These are phyloP conservation scores for Rosa persica DNA, from an alignment of 306 rosid genomes.

Conservation along the genomic window DNA sequence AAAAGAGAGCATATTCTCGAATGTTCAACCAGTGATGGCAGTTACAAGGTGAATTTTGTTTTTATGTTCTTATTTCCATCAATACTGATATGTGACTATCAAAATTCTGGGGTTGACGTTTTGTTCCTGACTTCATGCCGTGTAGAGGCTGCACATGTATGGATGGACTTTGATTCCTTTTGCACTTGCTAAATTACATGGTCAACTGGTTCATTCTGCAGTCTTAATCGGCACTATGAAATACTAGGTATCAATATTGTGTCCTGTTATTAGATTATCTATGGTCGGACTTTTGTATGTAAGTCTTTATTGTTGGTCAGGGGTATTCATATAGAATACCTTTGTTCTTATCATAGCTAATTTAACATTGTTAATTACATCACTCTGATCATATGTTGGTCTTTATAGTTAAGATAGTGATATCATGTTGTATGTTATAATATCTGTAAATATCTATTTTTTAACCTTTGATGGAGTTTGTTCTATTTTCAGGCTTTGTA, in stretches of 20 bases:
- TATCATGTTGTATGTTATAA: not conserved
- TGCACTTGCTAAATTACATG: slow-evolving; percentile 13
- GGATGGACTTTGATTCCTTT: slow-evolving; percentile 8
- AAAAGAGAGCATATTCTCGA: slow-evolving; percentile 62
- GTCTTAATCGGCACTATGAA: slow-evolving; percentile 5
- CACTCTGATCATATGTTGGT: not conserved
- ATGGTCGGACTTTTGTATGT: not conserved
- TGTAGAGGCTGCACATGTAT: slow-evolving; percentile 16
- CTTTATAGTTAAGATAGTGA: not conserved
- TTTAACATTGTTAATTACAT: not conserved
- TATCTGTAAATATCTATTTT: not conserved
- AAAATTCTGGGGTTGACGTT: slow-evolving; percentile 3
- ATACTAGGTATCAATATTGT: slow-evolving; percentile 14
- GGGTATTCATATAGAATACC: not conserved
- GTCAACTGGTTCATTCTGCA: slow-evolving; percentile 17
- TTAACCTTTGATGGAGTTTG: not conserved
- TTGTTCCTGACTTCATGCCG: not conserved
- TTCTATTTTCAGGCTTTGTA: slow-evolving; percentile 15
- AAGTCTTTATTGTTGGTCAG: not conserved
- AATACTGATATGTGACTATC: not conserved
- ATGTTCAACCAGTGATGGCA: slow-evolving; percentile 56
- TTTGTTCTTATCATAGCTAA: not conserved
- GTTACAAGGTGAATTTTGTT: slow-evolving; percentile 24
- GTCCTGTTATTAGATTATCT: not conserved
- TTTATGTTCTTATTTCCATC: not conserved